A percentile compares a stretch with the other conserved stretches of the same genome.
phyloP scores from a whole-genome alignment of 768 basidiomycete species.

The Chalciporus piperatus region DNA sequence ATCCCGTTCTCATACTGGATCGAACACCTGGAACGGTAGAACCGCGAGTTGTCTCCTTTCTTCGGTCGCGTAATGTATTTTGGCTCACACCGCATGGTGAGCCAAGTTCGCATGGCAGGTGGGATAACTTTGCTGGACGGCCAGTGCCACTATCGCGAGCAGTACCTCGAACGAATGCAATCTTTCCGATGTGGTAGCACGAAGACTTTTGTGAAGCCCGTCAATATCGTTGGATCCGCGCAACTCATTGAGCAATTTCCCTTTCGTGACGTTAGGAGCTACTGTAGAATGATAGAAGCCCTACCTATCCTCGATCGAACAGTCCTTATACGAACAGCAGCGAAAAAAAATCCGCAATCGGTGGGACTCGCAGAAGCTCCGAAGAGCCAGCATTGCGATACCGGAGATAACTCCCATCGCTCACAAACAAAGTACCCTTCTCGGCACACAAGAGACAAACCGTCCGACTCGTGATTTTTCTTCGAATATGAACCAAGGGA shows the following conservation, averaged over 20 bases:
- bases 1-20: constrained; percentile 1
- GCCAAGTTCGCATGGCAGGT: not conserved
- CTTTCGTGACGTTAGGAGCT: too few relatives aligned
- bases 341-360: too few relatives aligned
- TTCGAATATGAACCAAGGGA: constrained; percentile 1
- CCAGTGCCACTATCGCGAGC: not conserved
- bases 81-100: constrained; percentile 1
- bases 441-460: not conserved
- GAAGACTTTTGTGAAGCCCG: too few relatives aligned
- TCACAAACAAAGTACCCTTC: not conserved
- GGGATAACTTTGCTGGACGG: not conserved
- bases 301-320: too few relatives aligned
- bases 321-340: too few relatives aligned
- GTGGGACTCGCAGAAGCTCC: too few relatives aligned
- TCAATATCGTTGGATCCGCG: too few relatives aligned
- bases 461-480: not conserved
- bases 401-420: constrained; percentile 13
- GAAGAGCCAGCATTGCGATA: too few relatives aligned
- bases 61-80: not conserved
- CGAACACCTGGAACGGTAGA: not conserved
- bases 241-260: too few relatives aligned
- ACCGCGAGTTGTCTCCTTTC: constrained; percentile 3
- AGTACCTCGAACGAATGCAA: not conserved
- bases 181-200: too few relatives aligned
- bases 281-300: too few relatives aligned